Evolutionary conservation across 2,329 filamentous ascomycete genomes (phyloP).

Genomic region (Mycogone perniciosa): DNA sequence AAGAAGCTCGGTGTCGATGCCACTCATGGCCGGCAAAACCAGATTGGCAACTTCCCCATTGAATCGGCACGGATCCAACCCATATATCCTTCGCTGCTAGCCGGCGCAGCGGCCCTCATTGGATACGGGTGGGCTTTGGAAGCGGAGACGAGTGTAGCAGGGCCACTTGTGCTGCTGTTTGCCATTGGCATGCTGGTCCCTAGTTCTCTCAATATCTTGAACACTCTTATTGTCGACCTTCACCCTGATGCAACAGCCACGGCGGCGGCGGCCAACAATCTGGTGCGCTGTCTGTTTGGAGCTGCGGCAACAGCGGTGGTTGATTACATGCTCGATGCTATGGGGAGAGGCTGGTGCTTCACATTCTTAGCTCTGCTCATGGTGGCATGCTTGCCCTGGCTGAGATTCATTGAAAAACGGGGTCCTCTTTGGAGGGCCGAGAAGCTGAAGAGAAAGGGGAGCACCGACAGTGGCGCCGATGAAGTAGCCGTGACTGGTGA

Average conservation of each 20-base stretch:
- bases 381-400: slow-evolving; percentile 39
- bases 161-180: slow-evolving; percentile 50
- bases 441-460: slow-evolving; percentile 34
- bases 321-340: slow-evolving; percentile 47
- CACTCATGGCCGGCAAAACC: slow-evolving; percentile 49
- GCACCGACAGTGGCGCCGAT: slow-evolving; percentile 4
- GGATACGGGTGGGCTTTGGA: slow-evolving; percentile 54
- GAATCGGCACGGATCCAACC: slow-evolving; percentile 50
- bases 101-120: slow-evolving; percentile 48
- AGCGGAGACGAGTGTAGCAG: slow-evolving; percentile 43
- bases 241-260: slow-evolving; percentile 56
- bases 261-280: slow-evolving; percentile 57
- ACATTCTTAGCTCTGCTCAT: slow-evolving; percentile 51
- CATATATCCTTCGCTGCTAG: slow-evolving; percentile 46
- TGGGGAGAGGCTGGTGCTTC: slow-evolving; percentile 59
- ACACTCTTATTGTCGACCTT: slow-evolving; percentile 57
- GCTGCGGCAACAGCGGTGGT: slow-evolving; percentile 55
- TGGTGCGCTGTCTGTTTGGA: slow-evolving; percentile 55
- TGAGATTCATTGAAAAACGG: slow-evolving; percentile 43
- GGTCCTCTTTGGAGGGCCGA: slow-evolving; percentile 47
- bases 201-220: slow-evolving; percentile 57
- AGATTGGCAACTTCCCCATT: slow-evolving; percentile 47
- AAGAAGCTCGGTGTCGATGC: slow-evolving; percentile 54
- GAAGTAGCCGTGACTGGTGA: background rate
- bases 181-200: slow-evolving; percentile 52